phyloP scores from a whole-genome alignment of 257 asterid species.

The Echium plantagineum region DNA sequence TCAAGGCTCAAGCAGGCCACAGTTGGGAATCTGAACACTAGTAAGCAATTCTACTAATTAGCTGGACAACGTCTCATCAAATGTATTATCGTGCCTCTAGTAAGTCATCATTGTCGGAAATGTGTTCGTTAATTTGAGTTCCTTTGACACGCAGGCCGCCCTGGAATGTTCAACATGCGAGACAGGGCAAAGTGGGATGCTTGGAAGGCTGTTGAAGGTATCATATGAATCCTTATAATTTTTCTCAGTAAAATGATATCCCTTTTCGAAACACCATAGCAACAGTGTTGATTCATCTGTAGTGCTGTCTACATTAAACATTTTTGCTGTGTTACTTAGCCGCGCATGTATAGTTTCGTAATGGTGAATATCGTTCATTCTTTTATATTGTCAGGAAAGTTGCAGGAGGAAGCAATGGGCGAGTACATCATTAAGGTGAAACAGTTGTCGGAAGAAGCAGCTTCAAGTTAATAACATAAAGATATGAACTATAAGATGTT shows the following conservation, averaged over 20 bases:
- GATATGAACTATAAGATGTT: neutral
- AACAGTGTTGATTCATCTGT: neutral
- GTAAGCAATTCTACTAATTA: slow-evolving; percentile 24
- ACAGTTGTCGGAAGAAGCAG: slow-evolving; percentile 65
- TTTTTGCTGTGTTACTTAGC: neutral
- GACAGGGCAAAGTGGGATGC: slow-evolving; percentile 99
- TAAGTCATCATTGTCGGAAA: neutral
- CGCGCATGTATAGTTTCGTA: neutral
- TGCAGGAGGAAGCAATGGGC: slow-evolving; percentile 61
- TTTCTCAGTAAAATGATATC: too few relatives aligned
- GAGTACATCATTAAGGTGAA: slow-evolving; percentile 93
- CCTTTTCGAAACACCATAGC: too few relatives aligned
- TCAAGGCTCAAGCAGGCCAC: slow-evolving; percentile 86
- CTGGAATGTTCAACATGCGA: slow-evolving; percentile 68
- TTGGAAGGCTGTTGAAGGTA: slow-evolving; percentile 95
- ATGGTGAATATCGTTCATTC: slow-evolving; percentile 1
- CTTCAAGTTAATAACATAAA: slow-evolving; percentile 14
- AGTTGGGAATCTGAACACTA: slow-evolving; percentile 61
- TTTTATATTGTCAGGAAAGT: slow-evolving; percentile 46
- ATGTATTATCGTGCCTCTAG: too few relatives aligned
- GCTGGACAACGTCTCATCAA: neutral
- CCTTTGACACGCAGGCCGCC: slow-evolving; percentile 48
- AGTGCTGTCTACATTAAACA: neutral
- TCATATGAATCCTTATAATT: neutral
- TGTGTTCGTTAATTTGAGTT: slow-evolving; percentile 1